These are phyloP conservation scores for Amylostereum areolatum DNA, from an alignment of 1,284 basidiomycete genomes.

Conservation along the genomic window DNA sequence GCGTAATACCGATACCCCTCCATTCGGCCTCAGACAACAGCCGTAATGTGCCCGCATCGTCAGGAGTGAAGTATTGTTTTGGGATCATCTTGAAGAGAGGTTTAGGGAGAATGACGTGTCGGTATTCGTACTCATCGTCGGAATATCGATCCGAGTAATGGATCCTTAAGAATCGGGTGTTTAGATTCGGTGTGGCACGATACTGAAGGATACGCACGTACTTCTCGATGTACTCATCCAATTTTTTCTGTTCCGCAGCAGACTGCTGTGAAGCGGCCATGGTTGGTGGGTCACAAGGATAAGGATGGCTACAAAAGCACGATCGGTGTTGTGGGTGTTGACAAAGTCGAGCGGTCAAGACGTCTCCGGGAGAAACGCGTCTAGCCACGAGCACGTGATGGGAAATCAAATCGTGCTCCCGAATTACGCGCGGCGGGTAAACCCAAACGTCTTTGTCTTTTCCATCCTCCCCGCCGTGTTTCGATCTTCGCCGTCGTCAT, in stretches of 20 bases:
- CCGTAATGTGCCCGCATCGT: slow-evolving; percentile 76
- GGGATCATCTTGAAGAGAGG: slow-evolving; percentile 83
- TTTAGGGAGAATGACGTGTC: slow-evolving; percentile 89
- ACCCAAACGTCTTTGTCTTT: no score
- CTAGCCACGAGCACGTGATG: no score
- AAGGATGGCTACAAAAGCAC: no score
- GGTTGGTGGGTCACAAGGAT: neutral
- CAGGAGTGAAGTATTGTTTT: slow-evolving; percentile 73
- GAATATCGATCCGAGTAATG: slow-evolving; percentile 82
- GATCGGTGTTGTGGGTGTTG: no score
- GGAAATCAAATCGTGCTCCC: no score
- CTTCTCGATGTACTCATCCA: slow-evolving; percentile 48
- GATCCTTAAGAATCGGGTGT: slow-evolving; percentile 42
- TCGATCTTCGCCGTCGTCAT: slow-evolving; percentile 6
- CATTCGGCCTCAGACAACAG: slow-evolving; percentile 86
- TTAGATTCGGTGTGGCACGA: slow-evolving; percentile 6
- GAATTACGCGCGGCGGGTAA: no score
- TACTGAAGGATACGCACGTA: slow-evolving; percentile 21
- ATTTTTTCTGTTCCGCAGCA: slow-evolving; percentile 25
- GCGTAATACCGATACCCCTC: slow-evolving; percentile 93
- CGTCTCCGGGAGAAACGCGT: no score
- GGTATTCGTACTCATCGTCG: slow-evolving; percentile 82
- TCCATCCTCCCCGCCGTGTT: neutral
- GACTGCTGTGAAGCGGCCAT: slow-evolving; percentile 3
- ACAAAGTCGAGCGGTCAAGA: no score